Conservation (phyloP, 2,329 filamentous ascomycete genomes). For the Fusarium foetens region DNA sequence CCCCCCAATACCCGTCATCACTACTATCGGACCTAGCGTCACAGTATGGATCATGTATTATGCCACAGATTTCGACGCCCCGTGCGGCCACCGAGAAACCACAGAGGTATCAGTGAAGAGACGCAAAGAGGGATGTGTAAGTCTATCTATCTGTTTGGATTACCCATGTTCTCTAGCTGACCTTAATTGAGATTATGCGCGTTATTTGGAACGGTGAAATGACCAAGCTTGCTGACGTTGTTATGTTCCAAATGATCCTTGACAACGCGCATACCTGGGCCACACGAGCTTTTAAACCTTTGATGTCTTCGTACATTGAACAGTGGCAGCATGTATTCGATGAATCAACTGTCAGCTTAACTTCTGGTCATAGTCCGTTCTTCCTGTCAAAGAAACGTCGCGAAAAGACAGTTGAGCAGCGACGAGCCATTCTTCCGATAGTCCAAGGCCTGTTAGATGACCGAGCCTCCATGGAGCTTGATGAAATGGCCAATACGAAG, state of each 20-base stretch:
- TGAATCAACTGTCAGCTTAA: not conserved
- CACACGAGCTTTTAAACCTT: conserved; percentile 30
- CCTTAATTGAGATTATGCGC: conserved; percentile 24
- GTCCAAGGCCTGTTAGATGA: conserved; percentile 9
- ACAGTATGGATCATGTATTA: conserved; percentile 38
- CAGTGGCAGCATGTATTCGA: conserved; percentile 20
- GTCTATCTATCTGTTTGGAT: not conserved
- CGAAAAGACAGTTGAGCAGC: conserved; percentile 1
- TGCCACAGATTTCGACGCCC: conserved; percentile 15
- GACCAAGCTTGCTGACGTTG: conserved; percentile 15
- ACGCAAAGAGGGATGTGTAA: conserved; percentile 17
- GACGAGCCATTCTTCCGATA: not conserved
- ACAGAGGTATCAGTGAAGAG: not conserved
- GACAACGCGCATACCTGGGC: conserved; percentile 42
- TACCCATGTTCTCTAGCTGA: not conserved
- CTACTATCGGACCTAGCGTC: conserved; percentile 27
- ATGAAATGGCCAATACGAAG: not conserved
- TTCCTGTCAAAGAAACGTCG: not conserved
- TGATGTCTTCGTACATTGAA: conserved; percentile 32
- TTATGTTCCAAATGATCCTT: conserved; percentile 29
- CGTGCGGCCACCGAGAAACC: not conserved
- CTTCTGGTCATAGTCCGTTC: not conserved
- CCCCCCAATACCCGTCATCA: conserved; percentile 28
- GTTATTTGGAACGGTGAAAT: conserved; percentile 36
- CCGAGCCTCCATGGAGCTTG: conserved; percentile 1